phyloP scores from a whole-genome alignment of 2,329 filamentous ascomycete genomes.

The Alternaria postmessia region DNA sequence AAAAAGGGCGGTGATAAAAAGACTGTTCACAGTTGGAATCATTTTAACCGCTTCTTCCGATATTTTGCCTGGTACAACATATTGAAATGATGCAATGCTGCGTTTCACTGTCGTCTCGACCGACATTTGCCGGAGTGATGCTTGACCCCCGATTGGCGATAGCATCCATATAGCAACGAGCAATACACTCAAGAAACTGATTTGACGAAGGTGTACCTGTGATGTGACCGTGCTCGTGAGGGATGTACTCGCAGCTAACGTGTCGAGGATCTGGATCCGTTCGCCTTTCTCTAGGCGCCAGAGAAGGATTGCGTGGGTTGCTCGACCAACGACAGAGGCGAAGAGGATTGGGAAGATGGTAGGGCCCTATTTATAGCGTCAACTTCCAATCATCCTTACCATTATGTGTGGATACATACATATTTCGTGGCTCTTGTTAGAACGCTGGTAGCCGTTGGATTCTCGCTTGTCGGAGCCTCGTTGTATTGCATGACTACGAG shows the following conservation, averaged over 20 bases:
- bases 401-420: not conserved
- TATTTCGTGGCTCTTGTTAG: not conserved
- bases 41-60: too few relatives aligned
- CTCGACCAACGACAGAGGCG: not conserved
- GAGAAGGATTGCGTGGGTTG: not conserved
- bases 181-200: not conserved
- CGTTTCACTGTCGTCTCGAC: not conserved
- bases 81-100: too few relatives aligned
- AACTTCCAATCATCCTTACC: accelerated
- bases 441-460: not conserved
- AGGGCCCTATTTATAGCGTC: not conserved
- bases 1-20: too few relatives aligned
- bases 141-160: not conserved
- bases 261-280: not conserved
- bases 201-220: accelerated
- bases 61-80: too few relatives aligned
- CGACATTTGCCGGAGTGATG: not conserved
- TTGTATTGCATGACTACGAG: not conserved
- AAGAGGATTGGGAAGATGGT: not conserved
- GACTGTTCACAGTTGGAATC: too few relatives aligned
- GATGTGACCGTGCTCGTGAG: not conserved
- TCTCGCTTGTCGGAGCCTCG: not conserved
- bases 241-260: not conserved
- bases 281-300: not conserved
- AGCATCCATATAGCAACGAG: not conserved